A percentile compares a stretch with the other conserved stretches of the same genome.
These are phyloP conservation scores for Ustulina deusta DNA, from an alignment of 2,329 filamentous ascomycete genomes.

Conservation along the genomic window DNA sequence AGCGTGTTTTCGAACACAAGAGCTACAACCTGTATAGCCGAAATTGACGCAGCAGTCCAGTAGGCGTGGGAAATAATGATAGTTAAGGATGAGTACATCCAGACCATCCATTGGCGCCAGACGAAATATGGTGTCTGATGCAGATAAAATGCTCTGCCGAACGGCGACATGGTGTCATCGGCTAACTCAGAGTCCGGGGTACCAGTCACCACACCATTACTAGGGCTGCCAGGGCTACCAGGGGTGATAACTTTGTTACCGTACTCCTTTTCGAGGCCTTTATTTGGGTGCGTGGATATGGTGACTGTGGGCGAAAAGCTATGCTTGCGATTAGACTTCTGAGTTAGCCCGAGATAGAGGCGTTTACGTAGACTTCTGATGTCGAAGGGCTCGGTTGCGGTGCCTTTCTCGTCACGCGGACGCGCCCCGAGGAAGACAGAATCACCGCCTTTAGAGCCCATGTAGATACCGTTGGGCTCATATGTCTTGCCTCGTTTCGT, in stretches of 20 bases:
- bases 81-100: conserved; percentile 62
- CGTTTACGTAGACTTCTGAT: background rate
- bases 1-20: conserved; percentile 38
- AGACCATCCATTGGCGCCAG: conserved; percentile 60
- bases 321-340: conserved; percentile 1
- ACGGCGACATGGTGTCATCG: conserved; percentile 52
- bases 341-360: background rate
- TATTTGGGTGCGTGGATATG: background rate
- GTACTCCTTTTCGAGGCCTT: conserved; percentile 14
- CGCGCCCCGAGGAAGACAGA: conserved; percentile 31
- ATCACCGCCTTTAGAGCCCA: conserved; percentile 33
- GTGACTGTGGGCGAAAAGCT: background rate
- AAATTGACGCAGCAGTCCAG: conserved; percentile 64
- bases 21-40: conserved; percentile 58
- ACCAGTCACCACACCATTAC: background rate
- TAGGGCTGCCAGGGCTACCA: background rate
- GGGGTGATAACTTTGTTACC: background rate
- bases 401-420: conserved; percentile 7
- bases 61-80: conserved; percentile 61
- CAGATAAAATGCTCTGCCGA: conserved; percentile 68
- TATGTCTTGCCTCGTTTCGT: conserved; percentile 61
- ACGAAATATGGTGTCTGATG: conserved; percentile 64
- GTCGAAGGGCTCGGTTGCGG: background rate
- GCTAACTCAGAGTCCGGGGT: background rate
- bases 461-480: conserved; percentile 34